Evolutionary conservation across 2,329 filamentous ascomycete genomes (phyloP).

Genomic region (Lomentospora prolificans): DNA sequence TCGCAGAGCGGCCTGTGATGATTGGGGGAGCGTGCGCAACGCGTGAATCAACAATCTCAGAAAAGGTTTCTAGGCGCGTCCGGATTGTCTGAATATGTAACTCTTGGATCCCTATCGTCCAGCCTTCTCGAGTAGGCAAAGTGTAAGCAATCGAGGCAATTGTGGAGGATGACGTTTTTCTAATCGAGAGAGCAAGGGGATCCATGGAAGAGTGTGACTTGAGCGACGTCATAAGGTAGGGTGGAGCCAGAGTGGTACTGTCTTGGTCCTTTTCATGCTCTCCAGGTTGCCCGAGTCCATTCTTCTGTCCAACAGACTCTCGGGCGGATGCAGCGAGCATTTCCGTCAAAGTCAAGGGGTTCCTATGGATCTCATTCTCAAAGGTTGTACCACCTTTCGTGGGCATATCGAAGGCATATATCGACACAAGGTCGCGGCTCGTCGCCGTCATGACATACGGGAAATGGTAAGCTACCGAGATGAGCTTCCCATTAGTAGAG

Average conservation of each 20-base stretch:
- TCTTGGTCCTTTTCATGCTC: background rate
- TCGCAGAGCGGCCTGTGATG: slow-evolving; percentile 15
- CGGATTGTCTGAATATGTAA: slow-evolving; percentile 43
- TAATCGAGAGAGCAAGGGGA: slow-evolving; percentile 73
- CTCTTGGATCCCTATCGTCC: slow-evolving; percentile 89
- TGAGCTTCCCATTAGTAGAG: slow-evolving; percentile 55
- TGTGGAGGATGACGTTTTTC: slow-evolving; percentile 52
- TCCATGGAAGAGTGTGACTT: slow-evolving; percentile 70
- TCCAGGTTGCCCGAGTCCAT: no score
- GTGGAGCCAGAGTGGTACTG: slow-evolving; percentile 14
- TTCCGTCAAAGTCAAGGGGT: background rate
- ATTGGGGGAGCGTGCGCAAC: slow-evolving; percentile 26
- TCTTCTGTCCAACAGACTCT: background rate
- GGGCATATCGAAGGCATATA: slow-evolving; percentile 53
- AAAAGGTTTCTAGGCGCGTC: slow-evolving; percentile 14
- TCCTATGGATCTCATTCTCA: background rate
- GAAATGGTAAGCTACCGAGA: slow-evolving; percentile 59
- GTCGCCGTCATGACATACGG: slow-evolving; percentile 77
- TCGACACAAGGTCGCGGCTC: slow-evolving; percentile 58
- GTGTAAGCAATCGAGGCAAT: slow-evolving; percentile 84
- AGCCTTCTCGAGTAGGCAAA: slow-evolving; percentile 67
- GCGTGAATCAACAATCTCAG: slow-evolving; percentile 24
- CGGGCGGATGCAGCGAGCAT: background rate
- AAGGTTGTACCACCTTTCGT: background rate
- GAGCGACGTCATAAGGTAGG: slow-evolving; percentile 60